Base-by-base conservation (phyloP, 1,284 basidiomycete species). In the Irpex lacteus region DNA sequence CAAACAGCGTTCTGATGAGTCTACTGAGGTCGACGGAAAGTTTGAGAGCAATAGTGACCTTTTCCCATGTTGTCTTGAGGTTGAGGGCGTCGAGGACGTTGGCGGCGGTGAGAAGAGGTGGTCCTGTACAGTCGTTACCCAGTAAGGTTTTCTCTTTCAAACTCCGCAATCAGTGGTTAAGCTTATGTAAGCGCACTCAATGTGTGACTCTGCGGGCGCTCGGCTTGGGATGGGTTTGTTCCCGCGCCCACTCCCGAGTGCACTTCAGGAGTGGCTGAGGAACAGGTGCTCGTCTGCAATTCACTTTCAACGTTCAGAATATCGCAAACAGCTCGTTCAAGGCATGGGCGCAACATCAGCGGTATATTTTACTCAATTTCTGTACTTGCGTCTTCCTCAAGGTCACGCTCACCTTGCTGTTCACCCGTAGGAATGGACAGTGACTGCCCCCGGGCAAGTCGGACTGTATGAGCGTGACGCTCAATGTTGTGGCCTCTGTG, bases 11-110 rank as follows among this genome's bases (percentile, higher is more conserved):
- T 8, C n/a, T n/a, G 44, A n/a, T 44, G 34, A 60, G 34, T 53
- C 32, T 54, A 60, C 13, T 26, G 47, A 59, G 49, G 65, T 38
- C 62, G 64, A 62, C 19, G 38, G 36, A 53, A 15, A 47, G 18
- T 60, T 44, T 47, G 54, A 36, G 5, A 56, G 60, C 36, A 54
- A 56, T 26, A 70, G 69, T 70, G 66, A 87, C 86, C 86, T 85
- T 88, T 88, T 80, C 87, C 87, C 87, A 88, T 88, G 69, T 82
- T 85, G 75, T 73, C 76, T 82, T 74, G 80, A 79, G 68, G 80
- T 77, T 73, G 73, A 60, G 67, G 70, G 66, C 62, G 56, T 62
- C 54, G 65, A 66, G 56, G 64, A 67, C 66, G 63, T 68, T 60
- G 62, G 55, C 65, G 62, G 60, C 62, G 65, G 59, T 67, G 65